These are phyloP conservation scores for Silene latifolia DNA, from an alignment of 148 eudicot genomes.

Conservation along the genomic window DNA sequence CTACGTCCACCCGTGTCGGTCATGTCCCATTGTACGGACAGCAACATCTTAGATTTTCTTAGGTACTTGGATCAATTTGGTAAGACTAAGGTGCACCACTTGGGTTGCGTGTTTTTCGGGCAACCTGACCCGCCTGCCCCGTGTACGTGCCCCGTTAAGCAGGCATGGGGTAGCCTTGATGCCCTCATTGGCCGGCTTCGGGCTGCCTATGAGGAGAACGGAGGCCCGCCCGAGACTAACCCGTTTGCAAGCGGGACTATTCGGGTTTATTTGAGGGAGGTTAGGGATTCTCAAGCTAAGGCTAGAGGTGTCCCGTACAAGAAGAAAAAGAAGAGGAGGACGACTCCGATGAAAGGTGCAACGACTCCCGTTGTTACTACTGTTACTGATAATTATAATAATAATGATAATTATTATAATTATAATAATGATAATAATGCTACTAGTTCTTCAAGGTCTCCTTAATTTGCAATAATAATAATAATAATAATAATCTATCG, in stretches of 20 bases:
- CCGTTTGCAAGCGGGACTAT: conserved; percentile 60
- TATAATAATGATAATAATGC: not conserved
- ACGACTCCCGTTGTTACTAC: no score
- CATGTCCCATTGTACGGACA: conserved; percentile 49
- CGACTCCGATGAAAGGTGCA: conserved; percentile 26
- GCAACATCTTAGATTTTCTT: conserved; percentile 56
- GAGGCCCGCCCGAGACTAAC: conserved; percentile 49
- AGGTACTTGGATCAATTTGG: conserved; percentile 61
- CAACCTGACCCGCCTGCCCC: conserved; percentile 70
- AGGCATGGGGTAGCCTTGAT: conserved; percentile 73
- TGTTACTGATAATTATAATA: not conserved
- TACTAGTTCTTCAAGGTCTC: conserved; percentile 26
- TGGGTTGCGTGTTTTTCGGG: conserved; percentile 53
- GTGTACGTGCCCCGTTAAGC: conserved; percentile 56
- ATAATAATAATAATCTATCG: no score
- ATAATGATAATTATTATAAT: no score
- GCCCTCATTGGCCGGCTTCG: conserved; percentile 61
- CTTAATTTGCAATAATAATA: not conserved
- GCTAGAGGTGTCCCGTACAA: conserved; percentile 65
- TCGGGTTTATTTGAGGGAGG: conserved; percentile 49
- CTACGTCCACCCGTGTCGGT: conserved; percentile 53
- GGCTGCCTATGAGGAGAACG: conserved; percentile 65
- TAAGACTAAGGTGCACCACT: conserved; percentile 59
- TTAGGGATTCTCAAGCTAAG: conserved; percentile 59
- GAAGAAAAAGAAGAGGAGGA: conserved; percentile 55